phyloP scores from a whole-genome alignment of 1,284 basidiomycete species.

The Cryptococcus sp. region DNA sequence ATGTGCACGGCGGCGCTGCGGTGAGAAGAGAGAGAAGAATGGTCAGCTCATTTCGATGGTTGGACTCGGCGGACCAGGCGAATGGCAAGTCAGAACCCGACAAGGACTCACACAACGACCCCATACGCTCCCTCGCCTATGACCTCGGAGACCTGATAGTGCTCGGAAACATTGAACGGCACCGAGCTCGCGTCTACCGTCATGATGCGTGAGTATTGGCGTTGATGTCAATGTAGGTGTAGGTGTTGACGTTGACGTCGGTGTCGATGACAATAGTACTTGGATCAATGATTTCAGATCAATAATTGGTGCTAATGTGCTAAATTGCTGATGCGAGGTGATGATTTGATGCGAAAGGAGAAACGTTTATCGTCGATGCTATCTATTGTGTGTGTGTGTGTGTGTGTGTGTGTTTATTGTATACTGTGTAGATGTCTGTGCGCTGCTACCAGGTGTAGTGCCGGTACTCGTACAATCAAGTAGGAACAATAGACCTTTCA shows the following conservation, averaged over 20 bases:
- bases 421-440: too few species aligned
- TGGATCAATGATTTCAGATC: neutral
- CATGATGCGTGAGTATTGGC: constrained; percentile 1
- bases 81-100: neutral
- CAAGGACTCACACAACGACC: constrained; percentile 68
- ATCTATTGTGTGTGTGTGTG: too few species aligned
- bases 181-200: constrained; percentile 17
- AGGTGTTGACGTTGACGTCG: neutral
- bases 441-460: too few species aligned
- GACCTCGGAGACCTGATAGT: constrained; percentile 87
- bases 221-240: neutral
- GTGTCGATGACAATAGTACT: neutral
- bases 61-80: neutral
- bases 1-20: constrained; percentile 74
- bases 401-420: too few species aligned
- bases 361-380: too few species aligned
- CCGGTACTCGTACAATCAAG: too few species aligned
- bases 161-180: constrained; percentile 52
- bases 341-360: neutral
- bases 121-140: constrained; percentile 81
- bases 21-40: neutral
- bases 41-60: neutral
- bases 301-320: neutral
- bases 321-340: neutral
- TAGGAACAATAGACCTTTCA: too few species aligned